Evolutionary conservation across 2,329 filamentous ascomycete species (phyloP), one percentile per base, ranked within the genome.

Genomic region (Diaporthe velutina): DNA sequence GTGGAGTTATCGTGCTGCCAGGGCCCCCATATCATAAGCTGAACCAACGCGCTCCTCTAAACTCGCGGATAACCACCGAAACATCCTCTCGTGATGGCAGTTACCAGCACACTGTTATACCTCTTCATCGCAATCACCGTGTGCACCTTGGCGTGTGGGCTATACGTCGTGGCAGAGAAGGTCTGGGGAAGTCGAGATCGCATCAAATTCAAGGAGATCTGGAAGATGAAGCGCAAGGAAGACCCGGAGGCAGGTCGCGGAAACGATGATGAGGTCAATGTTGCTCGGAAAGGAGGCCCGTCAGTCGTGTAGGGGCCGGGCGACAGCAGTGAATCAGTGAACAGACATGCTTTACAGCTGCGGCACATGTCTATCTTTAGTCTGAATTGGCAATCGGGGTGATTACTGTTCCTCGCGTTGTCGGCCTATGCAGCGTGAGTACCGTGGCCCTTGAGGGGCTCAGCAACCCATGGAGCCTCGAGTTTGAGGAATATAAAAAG

Each of bases 361-460:
- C 17, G 10, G 13, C 57, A 7, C 22, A 60, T 25, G n/a, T 0
- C 1, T 35, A 17, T n/a, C 19, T 35, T 57, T 5, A 35, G 9
- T n/a, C 9, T 35, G 54, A 12, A 9, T 28, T 42, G 4, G 12
- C 19, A 61, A 6, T 6, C 57, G 22, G 8, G 2, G 22, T 33
- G 8, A n/a, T 38, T 1, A 28, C 8, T 3, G 2, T 4, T 40
- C 5, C 6, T 6, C 7, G 38, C 8, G n/a, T 0, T 38, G 9
- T 60, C 17, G 4, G 22, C 17, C 17, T n/a, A 25, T 60, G 33
- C 10, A 6, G 9, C 5, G 55, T 60, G 9, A 17, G 55, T 13
- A 13, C 7, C n/a, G n/a, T n/a, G n/a, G n/a, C n/a, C n/a, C n/a
- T n/a, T n/a, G n/a, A n/a, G n/a, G n/a, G n/a, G n/a, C n/a, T n/a